A percentile compares a stretch with the other conserved stretches of the same genome.
phyloP scores from a whole-genome alignment of 495 filamentous ascomycete genomes.

The Hyaloscypha hepaticicola region DNA sequence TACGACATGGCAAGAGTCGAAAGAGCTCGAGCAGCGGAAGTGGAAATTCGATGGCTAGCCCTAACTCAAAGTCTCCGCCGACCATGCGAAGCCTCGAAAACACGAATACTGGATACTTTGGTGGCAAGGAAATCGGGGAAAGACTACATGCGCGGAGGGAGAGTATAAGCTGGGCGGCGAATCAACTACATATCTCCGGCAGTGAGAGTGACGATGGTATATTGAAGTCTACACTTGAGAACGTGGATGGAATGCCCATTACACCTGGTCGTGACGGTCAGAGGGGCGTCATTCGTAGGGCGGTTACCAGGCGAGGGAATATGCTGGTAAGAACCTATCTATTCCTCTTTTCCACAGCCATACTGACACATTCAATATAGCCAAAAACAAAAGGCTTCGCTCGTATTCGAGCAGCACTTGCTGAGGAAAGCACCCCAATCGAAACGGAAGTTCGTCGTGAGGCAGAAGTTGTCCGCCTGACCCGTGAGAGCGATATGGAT shows the following conservation, averaged over 20 bases:
- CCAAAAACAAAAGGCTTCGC: conserved; percentile 96
- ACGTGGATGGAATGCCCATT: conserved; percentile 42
- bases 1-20: conserved; percentile 53
- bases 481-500: conserved; percentile 70
- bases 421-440: conserved; percentile 82
- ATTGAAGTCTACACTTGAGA: conserved; percentile 46
- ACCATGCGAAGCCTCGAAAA: conserved; percentile 51
- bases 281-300: conserved; percentile 58
- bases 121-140: conserved; percentile 44
- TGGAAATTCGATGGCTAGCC: conserved; percentile 68
- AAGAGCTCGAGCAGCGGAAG: conserved; percentile 71
- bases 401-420: conserved; percentile 82
- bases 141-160: conserved; percentile 63
- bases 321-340: conserved; percentile 62
- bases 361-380: conserved; percentile 34
- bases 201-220: conserved; percentile 75
- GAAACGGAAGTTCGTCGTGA: conserved; percentile 89
- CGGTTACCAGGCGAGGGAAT: conserved; percentile 84
- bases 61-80: conserved; percentile 61
- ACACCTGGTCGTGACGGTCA: conserved; percentile 42
- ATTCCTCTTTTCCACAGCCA: not conserved
- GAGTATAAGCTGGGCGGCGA: conserved; percentile 82
- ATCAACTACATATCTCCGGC: conserved; percentile 82
- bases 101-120: conserved; percentile 45
- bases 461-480: conserved; percentile 91